Evolutionary conservation across 345 rosid genomes (phyloP).

Genomic region (Acer campestre): DNA sequence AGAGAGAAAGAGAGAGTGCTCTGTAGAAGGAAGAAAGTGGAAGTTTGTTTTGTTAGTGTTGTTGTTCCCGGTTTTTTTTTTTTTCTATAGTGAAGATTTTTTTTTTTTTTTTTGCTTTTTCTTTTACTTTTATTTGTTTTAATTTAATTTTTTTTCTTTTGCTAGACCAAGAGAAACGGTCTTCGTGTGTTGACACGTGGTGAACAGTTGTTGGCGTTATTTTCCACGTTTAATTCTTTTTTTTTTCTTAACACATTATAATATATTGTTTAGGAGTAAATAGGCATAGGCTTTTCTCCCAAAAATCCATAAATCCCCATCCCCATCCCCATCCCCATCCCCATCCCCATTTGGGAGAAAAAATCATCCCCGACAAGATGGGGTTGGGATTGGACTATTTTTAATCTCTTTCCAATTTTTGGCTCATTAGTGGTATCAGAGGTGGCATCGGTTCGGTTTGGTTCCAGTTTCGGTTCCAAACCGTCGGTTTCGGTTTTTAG

Average conservation of each 20-base stretch:
- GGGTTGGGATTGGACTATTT: too few species aligned
- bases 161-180: neutral
- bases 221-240: neutral
- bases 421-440: too few species aligned
- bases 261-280: too few species aligned
- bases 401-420: too few species aligned
- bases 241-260: neutral
- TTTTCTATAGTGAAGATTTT: neutral
- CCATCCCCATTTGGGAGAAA: too few species aligned
- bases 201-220: neutral
- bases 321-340: too few species aligned
- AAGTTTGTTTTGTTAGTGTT: neutral
- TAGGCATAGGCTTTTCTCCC: too few species aligned
- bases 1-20: neutral
- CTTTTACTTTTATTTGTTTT: neutral
- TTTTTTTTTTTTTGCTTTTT: neutral
- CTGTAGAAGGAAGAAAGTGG: neutral
- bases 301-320: too few species aligned
- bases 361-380: too few species aligned
- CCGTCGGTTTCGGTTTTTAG: too few species aligned
- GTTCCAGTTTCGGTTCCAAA: too few species aligned
- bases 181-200: neutral
- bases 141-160: neutral
- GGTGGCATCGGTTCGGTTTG: too few species aligned
- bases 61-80: neutral